Conservation (phyloP, 352 stramenopile genomes). For the Phytophthora multivora region DNA sequence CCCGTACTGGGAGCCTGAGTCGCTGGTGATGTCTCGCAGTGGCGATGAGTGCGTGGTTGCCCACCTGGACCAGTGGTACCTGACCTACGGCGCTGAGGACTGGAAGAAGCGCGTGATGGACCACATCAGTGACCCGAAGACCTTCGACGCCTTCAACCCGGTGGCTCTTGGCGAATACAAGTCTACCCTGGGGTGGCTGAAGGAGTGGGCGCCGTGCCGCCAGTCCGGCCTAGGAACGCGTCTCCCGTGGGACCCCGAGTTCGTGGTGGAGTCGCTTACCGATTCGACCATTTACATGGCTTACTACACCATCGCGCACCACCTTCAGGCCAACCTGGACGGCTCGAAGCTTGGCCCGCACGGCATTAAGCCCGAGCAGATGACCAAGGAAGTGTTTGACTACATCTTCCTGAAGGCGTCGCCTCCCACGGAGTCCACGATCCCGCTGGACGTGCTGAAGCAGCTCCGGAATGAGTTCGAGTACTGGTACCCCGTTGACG, state of each 20-base stretch:
- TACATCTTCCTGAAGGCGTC: conserved; percentile 97
- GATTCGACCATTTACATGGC: conserved; percentile 99
- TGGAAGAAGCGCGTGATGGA: conserved; percentile 96
- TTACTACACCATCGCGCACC: conserved; percentile 99
- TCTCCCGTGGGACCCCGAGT: conserved; percentile 98
- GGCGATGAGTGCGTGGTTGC: conserved; percentile 99
- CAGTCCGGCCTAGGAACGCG: conserved; percentile 97
- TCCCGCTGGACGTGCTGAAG: conserved; percentile 90
- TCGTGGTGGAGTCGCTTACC: conserved; percentile 99
- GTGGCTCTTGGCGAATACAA: conserved; percentile 95
- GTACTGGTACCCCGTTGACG: conserved; percentile 99
- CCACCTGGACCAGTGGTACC: conserved; percentile 99
- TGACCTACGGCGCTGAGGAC: conserved; percentile 98
- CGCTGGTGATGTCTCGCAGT: conserved; percentile 94
- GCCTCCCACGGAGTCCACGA: conserved; percentile 84
- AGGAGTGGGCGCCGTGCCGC: conserved; percentile 99
- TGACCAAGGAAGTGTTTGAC: conserved; percentile 98
- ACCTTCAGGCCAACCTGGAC: conserved; percentile 97
- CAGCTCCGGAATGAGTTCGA: conserved; percentile 97
- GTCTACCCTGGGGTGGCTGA: conserved; percentile 98
- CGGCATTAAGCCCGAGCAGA: conserved; percentile 81
- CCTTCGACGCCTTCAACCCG: conserved; percentile 96
- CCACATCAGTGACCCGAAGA: conserved; percentile 93
- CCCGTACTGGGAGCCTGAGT: conserved; percentile 99
- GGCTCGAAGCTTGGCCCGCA: conserved; percentile 90